These are phyloP conservation scores for Amoebophrya sp. DNA, from an alignment of 169 alveolate genomes.

Conservation along the genomic window DNA sequence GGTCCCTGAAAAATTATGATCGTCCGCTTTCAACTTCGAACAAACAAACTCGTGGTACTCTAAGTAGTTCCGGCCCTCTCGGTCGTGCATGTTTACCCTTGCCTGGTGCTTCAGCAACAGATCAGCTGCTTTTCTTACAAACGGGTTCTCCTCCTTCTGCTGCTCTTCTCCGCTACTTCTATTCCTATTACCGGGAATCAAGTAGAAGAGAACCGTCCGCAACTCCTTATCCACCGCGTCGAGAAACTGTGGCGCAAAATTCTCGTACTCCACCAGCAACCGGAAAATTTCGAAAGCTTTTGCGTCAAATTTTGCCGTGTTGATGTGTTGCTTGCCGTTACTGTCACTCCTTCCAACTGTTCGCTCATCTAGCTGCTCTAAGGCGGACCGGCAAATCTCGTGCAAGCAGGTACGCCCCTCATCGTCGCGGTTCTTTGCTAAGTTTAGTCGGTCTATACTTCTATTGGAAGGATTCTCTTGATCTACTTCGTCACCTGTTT, in stretches of 20 bases:
- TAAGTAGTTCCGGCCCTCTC: background rate
- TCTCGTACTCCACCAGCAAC: no score
- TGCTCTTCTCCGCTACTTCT: background rate
- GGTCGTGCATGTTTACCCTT: background rate
- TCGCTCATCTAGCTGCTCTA: no score
- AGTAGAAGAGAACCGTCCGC: background rate
- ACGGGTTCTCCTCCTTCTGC: background rate
- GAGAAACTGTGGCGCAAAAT: no score
- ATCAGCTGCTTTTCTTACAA: background rate
- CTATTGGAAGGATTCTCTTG: no score
- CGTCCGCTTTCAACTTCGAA: background rate
- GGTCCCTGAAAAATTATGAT: no score
- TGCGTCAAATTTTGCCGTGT: no score
- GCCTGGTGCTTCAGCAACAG: background rate
- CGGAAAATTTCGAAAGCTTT: no score
- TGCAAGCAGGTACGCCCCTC: background rate
- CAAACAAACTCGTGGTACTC: background rate
- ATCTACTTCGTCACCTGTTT: no score
- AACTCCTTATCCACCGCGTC: background rate
- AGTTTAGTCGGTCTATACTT: no score
- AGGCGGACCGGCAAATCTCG: background rate
- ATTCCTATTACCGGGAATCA: background rate
- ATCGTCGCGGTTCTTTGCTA: background rate
- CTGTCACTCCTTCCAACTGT: no score
- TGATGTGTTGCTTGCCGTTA: no score